phyloP scores from a whole-genome alignment of 768 basidiomycete species.

The Gymnopilus junonius region DNA sequence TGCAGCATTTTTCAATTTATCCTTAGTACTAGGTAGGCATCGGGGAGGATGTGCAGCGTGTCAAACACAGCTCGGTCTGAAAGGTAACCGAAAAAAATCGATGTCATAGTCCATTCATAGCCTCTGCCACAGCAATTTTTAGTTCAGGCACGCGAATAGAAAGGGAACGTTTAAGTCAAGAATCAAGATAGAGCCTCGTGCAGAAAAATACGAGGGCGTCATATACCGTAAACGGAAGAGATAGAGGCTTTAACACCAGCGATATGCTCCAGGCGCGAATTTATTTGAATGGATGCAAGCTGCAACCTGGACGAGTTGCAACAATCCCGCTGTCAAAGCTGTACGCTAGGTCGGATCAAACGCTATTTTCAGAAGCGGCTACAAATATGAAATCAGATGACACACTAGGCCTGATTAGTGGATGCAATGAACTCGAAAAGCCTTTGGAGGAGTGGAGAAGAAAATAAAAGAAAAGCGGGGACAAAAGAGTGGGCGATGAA shows the following conservation, averaged over 20 bases:
- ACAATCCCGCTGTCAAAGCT: not conserved
- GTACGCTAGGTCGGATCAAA: conserved; percentile 3
- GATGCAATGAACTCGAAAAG: not conserved
- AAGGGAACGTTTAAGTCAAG: not conserved
- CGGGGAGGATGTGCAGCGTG: no score
- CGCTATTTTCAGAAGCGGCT: not conserved
- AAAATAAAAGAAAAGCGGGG: no score
- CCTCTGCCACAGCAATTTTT: not conserved
- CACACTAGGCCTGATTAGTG: not conserved
- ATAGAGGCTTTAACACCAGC: not conserved
- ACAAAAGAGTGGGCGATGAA: not conserved
- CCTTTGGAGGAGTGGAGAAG: not conserved
- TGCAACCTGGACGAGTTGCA: no score
- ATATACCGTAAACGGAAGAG: not conserved
- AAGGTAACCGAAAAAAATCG: not conserved
- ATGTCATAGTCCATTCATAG: not conserved
- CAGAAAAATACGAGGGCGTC: not conserved
- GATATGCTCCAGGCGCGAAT: not conserved
- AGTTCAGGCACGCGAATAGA: conserved; percentile 2
- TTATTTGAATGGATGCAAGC: no score
- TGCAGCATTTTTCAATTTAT: no score
- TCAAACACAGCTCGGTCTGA: no score
- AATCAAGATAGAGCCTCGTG: conserved; percentile 2
- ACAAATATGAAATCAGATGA: not conserved
- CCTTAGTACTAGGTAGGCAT: no score